Evolutionary conservation across 805 yeast species (phyloP).

Genomic region (Cyberlindnera mrakii): DNA sequence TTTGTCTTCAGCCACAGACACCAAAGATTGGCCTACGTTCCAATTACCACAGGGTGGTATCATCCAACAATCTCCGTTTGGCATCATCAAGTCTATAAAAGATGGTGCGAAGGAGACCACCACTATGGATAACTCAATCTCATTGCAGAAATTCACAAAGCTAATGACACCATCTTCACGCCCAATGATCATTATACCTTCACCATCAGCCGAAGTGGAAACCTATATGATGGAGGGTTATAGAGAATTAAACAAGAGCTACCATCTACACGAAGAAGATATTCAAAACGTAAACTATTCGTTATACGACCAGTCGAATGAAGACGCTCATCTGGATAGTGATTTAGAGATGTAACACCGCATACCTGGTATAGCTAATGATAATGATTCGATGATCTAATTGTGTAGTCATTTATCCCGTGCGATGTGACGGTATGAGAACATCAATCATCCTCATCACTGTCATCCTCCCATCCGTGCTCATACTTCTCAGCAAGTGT

Average conservation of each 20-base stretch:
- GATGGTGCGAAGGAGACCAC: slow-evolving; percentile 17
- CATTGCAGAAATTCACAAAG: slow-evolving; percentile 9
- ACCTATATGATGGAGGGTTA: slow-evolving; percentile 25
- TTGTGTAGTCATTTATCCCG: neutral
- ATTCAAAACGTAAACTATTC: slow-evolving; percentile 21
- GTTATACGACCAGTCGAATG: slow-evolving; percentile 19
- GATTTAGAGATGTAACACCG: slow-evolving; percentile 18
- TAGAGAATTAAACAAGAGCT: slow-evolving; percentile 17
- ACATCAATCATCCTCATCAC: slow-evolving; percentile 28
- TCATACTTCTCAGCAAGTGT: slow-evolving; percentile 41
- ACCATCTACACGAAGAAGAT: slow-evolving; percentile 18
- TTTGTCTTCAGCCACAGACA: neutral
- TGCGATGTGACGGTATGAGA: neutral
- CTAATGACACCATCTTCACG: neutral
- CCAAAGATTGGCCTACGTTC: slow-evolving; percentile 18
- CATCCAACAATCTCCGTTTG: slow-evolving; percentile 23
- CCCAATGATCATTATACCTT: slow-evolving; percentile 6
- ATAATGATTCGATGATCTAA: neutral
- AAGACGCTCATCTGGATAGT: slow-evolving; percentile 18
- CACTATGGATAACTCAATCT: slow-evolving; percentile 12
- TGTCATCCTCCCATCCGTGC: slow-evolving; percentile 39
- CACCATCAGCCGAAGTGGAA: slow-evolving; percentile 22
- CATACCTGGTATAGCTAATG: neutral
- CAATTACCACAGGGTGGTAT: slow-evolving; percentile 18
- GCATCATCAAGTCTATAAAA: slow-evolving; percentile 16